A percentile compares a stretch with the other conserved stretches of the same genome.
Evolutionary conservation across 2,329 filamentous ascomycete species (phyloP).

Genomic region (Fusarium udum): DNA sequence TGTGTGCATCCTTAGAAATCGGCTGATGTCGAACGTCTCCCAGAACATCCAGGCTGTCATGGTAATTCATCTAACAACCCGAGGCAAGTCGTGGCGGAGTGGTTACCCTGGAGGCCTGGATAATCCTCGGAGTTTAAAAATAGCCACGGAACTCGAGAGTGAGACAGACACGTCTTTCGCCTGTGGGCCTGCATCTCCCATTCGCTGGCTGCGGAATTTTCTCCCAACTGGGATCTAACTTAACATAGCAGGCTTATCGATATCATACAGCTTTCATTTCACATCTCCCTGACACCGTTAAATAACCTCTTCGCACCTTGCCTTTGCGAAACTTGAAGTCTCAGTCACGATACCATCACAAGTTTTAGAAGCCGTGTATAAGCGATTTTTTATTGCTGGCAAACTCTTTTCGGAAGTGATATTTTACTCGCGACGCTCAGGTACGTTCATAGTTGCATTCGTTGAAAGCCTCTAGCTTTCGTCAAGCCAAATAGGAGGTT

Average conservation of each 20-base stretch:
- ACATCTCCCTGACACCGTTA: slow-evolving; percentile 12
- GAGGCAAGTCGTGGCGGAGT: background rate
- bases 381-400: background rate
- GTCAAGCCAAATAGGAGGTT: slow-evolving; percentile 21
- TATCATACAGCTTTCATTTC: slow-evolving; percentile 37
- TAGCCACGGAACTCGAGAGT: background rate
- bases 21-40: slow-evolving; percentile 41
- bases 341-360: background rate
- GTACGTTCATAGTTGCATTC: slow-evolving; percentile 27
- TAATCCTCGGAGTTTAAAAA: slow-evolving; percentile 33
- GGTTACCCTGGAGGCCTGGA: slow-evolving; percentile 7
- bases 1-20: slow-evolving; percentile 26
- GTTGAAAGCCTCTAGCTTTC: slow-evolving; percentile 3
- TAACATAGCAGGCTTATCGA: slow-evolving; percentile 20
- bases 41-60: slow-evolving; percentile 18
- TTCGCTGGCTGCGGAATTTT: slow-evolving; percentile 25
- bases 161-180: background rate
- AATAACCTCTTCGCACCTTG: slow-evolving; percentile 5
- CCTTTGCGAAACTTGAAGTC: background rate
- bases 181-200: background rate
- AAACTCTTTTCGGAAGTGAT: background rate
- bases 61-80: background rate
- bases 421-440: slow-evolving; percentile 5
- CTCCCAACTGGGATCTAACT: slow-evolving; percentile 4
- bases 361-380: background rate